Base-by-base conservation (phyloP, 805 yeast species). In the Tetrapisispora taiwanensis region DNA sequence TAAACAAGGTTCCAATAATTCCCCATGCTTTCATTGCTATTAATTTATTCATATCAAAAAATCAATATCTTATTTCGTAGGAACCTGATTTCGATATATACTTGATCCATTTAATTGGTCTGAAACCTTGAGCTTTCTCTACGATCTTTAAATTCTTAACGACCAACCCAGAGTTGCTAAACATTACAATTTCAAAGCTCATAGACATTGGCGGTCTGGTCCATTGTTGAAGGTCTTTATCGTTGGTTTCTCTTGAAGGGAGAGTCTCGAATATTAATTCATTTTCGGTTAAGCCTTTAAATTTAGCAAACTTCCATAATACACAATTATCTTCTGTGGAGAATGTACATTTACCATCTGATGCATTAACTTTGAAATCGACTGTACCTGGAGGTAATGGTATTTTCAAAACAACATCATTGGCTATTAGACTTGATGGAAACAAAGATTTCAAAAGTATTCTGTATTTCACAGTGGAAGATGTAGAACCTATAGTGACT, bases 81-180 rank as follows among this genome's bases (percentile, higher is more conserved):
- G 83, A 75, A 0, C 95, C 95, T 0, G 90, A 79, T 48, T 73
- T 75, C 1, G 90, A 73, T 14, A 75, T 59, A 59, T 90, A 90
- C 53, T 84, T 77, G 30, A 89, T 94, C 95, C 95, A 87, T 59
- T 89, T 90, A 19, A 84, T 78, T 0, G 95, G 79, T 24, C 73
- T 68, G 64, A 86, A 85, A 44, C 75, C 75, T 8, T 49, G 47
- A 54, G 65, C 54, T 60, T 72, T 66, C 66, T 89, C 72, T 48
- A 58, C 67, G 5, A 90, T 81, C 56, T 76, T 78, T 52, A 89
- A 69, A 58, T 75, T 83, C 48, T 82, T 74, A 32, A 89, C 90
- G 15, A 75, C 73, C 38, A 86, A 67, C 0, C 95, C 94, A 8
- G 90, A 79, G 48, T 82, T 70, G 12, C 89, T 79, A 58, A 77